Percentiles rank a stretch among this genome's conserved stretches.
phyloP scores from a whole-genome alignment of 177 flowering plant genomes.

The Tripterygium wilfordii region DNA sequence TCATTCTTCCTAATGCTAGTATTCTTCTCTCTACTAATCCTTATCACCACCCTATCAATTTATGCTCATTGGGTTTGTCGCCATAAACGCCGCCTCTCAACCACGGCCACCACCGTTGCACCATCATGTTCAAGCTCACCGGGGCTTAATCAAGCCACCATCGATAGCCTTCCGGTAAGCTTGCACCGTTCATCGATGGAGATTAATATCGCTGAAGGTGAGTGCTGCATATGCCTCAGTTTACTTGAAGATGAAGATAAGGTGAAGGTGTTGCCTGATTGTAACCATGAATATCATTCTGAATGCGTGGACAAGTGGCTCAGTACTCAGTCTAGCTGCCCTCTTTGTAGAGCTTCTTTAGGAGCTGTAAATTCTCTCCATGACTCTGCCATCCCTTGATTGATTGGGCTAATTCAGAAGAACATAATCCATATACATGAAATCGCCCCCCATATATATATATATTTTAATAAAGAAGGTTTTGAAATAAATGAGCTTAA shows the following conservation, averaged over 20 bases:
- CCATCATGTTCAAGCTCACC: too few relatives aligned
- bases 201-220: too few relatives aligned
- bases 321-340: constrained; percentile 60
- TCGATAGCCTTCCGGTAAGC: constrained; percentile 39
- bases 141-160: constrained; percentile 45
- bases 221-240: constrained; percentile 73
- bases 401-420: too few relatives aligned
- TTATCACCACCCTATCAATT: constrained; percentile 45
- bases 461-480: too few relatives aligned
- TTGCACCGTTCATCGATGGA: constrained; percentile 17
- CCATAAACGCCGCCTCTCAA: constrained; percentile 11
- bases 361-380: too few relatives aligned
- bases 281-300: constrained; percentile 57
- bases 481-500: too few relatives aligned
- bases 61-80: constrained; percentile 64
- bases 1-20: too few relatives aligned
- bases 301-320: constrained; percentile 85
- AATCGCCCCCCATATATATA: too few relatives aligned
- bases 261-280: constrained; percentile 62
- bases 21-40: too few relatives aligned
- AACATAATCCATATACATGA: too few relatives aligned
- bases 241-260: constrained; percentile 54
- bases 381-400: too few relatives aligned
- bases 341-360: constrained; percentile 68
- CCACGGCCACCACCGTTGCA: not conserved